These are phyloP conservation scores for Amanita exitialis DNA, from an alignment of 768 basidiomycete species.

Conservation along the genomic window DNA sequence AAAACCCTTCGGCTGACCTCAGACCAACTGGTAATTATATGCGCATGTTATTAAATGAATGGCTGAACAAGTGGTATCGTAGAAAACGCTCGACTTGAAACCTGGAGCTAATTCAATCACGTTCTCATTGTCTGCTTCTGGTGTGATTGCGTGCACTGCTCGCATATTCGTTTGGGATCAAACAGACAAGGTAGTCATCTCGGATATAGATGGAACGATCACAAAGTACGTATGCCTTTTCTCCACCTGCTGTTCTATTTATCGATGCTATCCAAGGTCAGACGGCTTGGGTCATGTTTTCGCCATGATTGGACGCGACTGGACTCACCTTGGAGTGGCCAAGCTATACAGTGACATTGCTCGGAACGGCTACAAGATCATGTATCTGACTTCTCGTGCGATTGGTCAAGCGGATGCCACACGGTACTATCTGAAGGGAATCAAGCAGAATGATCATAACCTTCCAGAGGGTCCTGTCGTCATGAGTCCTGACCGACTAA, in stretches of 20 bases:
- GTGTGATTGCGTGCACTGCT: conserved; percentile 77
- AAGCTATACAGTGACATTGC: conserved; percentile 95
- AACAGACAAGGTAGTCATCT: conserved; percentile 84
- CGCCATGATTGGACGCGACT: conserved; percentile 95
- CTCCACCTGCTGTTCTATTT: not conserved
- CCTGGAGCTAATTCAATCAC: conserved; percentile 87
- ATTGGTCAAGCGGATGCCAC: conserved; percentile 98
- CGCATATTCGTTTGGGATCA: conserved; percentile 94
- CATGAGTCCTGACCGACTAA: conserved; percentile 95
- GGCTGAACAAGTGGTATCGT: not conserved
- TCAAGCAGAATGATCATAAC: conserved; percentile 93
- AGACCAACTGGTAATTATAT: conserved; percentile 53
- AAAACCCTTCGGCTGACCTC: conserved; percentile 92
- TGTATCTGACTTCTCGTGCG: conserved; percentile 95
- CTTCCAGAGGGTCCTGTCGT: conserved; percentile 98
- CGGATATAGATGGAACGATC: conserved; percentile 98
- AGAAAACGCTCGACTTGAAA: conserved; percentile 83
- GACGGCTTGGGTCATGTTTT: conserved; percentile 96
- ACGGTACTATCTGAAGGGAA: conserved; percentile 85
- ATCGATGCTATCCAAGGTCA: conserved; percentile 40
- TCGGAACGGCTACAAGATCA: conserved; percentile 94
- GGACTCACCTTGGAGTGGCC: conserved; percentile 96
- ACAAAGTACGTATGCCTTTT: conserved; percentile 61
- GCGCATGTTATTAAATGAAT: not conserved
- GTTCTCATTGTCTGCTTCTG: conserved; percentile 83